Conservation (phyloP, 495 filamentous ascomycete species). For the Penicillium ucsense region DNA sequence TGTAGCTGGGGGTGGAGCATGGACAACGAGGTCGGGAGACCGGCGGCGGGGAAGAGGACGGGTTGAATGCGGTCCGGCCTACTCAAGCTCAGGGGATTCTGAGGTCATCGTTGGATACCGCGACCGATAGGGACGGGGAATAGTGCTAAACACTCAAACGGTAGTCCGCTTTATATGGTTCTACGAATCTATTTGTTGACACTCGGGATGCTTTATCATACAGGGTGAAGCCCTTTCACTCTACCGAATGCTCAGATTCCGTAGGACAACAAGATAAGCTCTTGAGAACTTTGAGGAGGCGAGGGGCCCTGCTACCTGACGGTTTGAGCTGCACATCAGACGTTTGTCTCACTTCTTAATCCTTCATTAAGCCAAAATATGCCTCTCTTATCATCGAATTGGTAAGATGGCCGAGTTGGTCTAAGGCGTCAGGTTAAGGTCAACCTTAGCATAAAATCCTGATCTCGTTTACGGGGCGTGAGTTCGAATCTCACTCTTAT, state of each 20-base stretch:
- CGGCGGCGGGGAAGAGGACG: slow-evolving; percentile 5
- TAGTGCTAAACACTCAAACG: not conserved
- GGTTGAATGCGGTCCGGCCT: slow-evolving; percentile 1
- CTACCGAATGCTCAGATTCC: no score
- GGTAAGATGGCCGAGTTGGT: slow-evolving; percentile 33
- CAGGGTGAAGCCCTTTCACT: no score
- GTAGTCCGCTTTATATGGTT: not conserved
- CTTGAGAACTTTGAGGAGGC: no score
- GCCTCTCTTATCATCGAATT: not conserved
- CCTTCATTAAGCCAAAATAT: not conserved
- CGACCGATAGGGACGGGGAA: not conserved
- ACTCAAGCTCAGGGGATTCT: slow-evolving; percentile 3
- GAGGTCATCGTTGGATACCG: slow-evolving; percentile 6
- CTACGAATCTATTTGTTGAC: no score
- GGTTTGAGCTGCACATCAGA: no score
- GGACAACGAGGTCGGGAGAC: slow-evolving; percentile 2
- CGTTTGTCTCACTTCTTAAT: no score
- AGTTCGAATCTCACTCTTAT: slow-evolving; percentile 32
- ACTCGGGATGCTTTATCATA: no score
- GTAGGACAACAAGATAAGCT: no score
- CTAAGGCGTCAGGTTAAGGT: slow-evolving; percentile 32
- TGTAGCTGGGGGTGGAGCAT: slow-evolving; percentile 7
- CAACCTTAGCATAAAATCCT: slow-evolving; percentile 22
- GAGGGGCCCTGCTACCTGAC: no score
- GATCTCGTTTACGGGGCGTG: slow-evolving; percentile 23